Evolutionary conservation across 2,329 filamentous ascomycete species (phyloP), one percentile per base, ranked within the genome.

Genomic region (Fusarium circinatum): DNA sequence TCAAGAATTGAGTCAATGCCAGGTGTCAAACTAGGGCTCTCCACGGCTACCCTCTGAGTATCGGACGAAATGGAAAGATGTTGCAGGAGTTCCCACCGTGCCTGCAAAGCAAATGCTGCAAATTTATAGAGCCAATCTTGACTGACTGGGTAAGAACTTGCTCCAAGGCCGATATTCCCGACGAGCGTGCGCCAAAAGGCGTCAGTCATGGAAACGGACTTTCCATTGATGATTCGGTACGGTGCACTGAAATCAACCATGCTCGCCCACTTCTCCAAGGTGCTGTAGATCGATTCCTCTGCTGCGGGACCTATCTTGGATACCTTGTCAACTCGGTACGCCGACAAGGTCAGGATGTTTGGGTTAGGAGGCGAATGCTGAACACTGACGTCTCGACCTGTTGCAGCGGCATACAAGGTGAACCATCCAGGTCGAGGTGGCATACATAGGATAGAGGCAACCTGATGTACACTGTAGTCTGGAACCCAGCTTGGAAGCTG

Each of bases 331-430:
- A 41, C 3, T 10, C 3, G 8, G 6, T 55, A 28, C 1, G 51
- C 34, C 3, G 14, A 28, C 11, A 54, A 0, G 0, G 5, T 18
- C 7, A 54, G 14, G 20, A 1, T 28, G 0, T 54, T 8, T 3
- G 24, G 24, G 0, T 49, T 22, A 0, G 28, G 8, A 6, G 28
- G 22, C 0, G 28, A 49, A n/a, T 49, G 6, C 28, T 32, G 20
- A 17, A 32, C 14, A 6, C 22, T 8, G 28, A 49, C 22, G 12
- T n/a, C 22, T n/a, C 28, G 47, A 5, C 47, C 22, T 24, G 1
- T 4, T 5, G 34, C 51, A n/a, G 34, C 20, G 3, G 51, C 24
- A 18, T 55, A 55, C 14, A 55, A 28, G 14, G 34, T 55, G 4
- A 14, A 1, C 4, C 3, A 39, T 12, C 14, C 51, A 22, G 34